A percentile compares a stretch with the other conserved stretches of the same genome.
phyloP scores from a whole-genome alignment of 1,139 yeast species.

The Arxiozyma heterogenica region DNA sequence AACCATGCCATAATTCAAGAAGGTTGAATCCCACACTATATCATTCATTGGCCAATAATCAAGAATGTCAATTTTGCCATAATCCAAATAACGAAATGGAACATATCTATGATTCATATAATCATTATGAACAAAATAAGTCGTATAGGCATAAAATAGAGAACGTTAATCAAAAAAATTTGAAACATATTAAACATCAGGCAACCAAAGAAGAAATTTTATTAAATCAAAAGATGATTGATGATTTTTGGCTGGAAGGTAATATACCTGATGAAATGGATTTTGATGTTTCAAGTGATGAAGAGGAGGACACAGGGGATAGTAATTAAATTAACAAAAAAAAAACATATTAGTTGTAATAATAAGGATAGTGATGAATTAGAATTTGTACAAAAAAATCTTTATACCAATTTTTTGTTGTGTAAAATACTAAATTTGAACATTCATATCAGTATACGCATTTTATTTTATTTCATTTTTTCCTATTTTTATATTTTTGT shows the following conservation, averaged over 20 bases:
- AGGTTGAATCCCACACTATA: conserved; percentile 6
- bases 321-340: too few relatives aligned
- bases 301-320: conserved; percentile 9
- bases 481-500: too few relatives aligned
- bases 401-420: too few relatives aligned
- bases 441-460: too few relatives aligned
- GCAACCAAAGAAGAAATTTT: not conserved
- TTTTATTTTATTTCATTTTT: too few relatives aligned
- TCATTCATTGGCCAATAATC: not conserved
- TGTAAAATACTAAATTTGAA: too few relatives aligned
- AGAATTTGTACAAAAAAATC: too few relatives aligned
- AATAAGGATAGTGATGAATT: too few relatives aligned
- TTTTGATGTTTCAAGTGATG: conserved; percentile 28
- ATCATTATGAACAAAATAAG: conserved; percentile 14
- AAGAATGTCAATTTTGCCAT: too few relatives aligned
- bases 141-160: conserved; percentile 5
- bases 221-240: not conserved
- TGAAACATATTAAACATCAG: not conserved
- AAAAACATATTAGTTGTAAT: too few relatives aligned
- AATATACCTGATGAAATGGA: conserved; percentile 20
- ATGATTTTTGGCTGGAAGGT: conserved; percentile 22
- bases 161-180: conserved; percentile 5
- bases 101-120: conserved; percentile 9
- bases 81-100: not conserved
- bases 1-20: conserved; percentile 2